These are phyloP conservation scores for Chenopodium album DNA, from an alignment of 148 eudicot genomes.

Conservation along the genomic window DNA sequence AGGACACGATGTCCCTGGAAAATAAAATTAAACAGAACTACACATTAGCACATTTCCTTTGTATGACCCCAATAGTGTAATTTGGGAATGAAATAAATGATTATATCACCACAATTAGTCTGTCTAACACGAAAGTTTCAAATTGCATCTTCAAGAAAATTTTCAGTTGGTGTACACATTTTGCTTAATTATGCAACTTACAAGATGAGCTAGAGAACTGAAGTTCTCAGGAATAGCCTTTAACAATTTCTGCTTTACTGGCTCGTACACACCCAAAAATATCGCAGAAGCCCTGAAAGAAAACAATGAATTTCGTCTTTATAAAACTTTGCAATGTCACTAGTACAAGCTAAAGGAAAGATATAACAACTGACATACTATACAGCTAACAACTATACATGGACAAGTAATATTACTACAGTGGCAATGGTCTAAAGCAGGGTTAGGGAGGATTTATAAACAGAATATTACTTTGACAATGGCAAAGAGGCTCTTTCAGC, in stretches of 20 bases:
- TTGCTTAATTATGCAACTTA: constrained; percentile 32
- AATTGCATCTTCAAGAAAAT: background rate
- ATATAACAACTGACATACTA: background rate
- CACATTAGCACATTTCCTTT: no score
- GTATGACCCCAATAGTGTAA: no score
- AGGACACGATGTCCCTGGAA: no score
- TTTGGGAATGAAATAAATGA: no score
- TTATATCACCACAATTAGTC: background rate
- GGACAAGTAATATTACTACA: background rate
- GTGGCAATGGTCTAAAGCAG: background rate
- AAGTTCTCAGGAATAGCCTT: constrained; percentile 62
- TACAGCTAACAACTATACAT: background rate
- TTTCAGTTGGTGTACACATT: background rate
- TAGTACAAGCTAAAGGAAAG: constrained; percentile 1
- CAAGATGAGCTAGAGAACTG: constrained; percentile 84
- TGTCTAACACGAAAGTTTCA: background rate
- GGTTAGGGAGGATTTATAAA: background rate
- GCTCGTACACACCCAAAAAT: constrained; percentile 86
- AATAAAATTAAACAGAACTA: no score
- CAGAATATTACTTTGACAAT: background rate
- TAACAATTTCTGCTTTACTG: constrained; percentile 65
- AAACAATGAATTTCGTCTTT: constrained; percentile 9
- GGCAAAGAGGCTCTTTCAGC: background rate
- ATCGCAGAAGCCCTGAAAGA: constrained; percentile 79
- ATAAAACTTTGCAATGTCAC: background rate